Conservation (phyloP, 2,329 filamentous ascomycete species). For the Penicillium sp. region DNA sequence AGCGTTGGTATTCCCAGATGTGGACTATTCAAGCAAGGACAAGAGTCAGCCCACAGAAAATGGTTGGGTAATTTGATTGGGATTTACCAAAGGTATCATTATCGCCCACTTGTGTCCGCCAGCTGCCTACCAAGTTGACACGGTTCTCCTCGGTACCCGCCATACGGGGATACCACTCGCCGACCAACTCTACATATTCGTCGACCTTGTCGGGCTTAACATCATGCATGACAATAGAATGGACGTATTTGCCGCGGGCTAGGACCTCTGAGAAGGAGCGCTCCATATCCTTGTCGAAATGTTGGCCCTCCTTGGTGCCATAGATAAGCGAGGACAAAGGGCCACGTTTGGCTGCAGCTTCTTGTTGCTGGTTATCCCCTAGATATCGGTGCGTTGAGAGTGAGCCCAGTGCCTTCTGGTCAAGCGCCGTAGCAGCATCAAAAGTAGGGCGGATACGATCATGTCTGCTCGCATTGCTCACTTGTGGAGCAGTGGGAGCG, state of each 20-base stretch:
- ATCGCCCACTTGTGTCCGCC: slow-evolving; percentile 96
- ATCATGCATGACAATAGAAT: slow-evolving; percentile 94
- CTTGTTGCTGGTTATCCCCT: slow-evolving; percentile 58
- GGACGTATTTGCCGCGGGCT: slow-evolving; percentile 94
- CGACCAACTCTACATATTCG: slow-evolving; percentile 87
- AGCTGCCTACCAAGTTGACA: slow-evolving; percentile 94
- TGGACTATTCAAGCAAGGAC: slow-evolving; percentile 66
- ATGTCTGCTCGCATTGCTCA: slow-evolving; percentile 47
- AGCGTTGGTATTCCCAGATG: slow-evolving; percentile 99
- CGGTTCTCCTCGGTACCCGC: slow-evolving; percentile 82
- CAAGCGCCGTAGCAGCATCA: slow-evolving; percentile 42
- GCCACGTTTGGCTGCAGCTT: slow-evolving; percentile 64
- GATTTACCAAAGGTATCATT: slow-evolving; percentile 86
- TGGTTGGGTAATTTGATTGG: neutral
- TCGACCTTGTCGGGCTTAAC: slow-evolving; percentile 95
- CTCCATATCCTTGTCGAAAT: slow-evolving; percentile 94
- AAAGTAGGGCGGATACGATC: slow-evolving; percentile 30
- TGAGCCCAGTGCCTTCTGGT: slow-evolving; percentile 58
- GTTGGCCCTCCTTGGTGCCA: slow-evolving; percentile 90
- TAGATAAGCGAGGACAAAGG: slow-evolving; percentile 88
- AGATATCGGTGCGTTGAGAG: slow-evolving; percentile 53
- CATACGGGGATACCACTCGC: slow-evolving; percentile 88
- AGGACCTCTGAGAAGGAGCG: slow-evolving; percentile 93
- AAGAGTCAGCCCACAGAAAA: slow-evolving; percentile 21
- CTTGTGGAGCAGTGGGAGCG: slow-evolving; percentile 45